Evolutionary conservation across 2,329 filamentous ascomycete genomes (phyloP), one percentile per base, ranked within the genome.

Genomic region (Neofusicoccum ribis): DNA sequence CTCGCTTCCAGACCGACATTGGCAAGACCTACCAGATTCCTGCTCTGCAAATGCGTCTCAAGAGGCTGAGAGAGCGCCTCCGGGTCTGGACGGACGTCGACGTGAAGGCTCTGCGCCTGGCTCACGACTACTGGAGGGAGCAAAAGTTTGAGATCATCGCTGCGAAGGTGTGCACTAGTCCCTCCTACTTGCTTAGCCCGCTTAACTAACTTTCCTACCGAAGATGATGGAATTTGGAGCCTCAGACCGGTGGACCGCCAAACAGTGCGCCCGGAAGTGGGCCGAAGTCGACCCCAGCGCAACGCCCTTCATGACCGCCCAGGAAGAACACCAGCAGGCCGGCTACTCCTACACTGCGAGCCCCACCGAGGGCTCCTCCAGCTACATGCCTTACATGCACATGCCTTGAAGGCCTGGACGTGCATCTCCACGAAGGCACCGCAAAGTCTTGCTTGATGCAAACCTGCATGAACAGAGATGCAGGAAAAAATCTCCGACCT

Each of bases 81-180:
- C 79, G 83, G 23, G 75, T 80, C 1, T 85, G 83, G 83, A 81
- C 79, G 23, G 82, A 84, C n/a, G 72, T 74, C 17, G 83, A 85
- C 65, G 71, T 84, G 49, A 75, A 79, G 66, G 83, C 83, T 12
- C 74, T 85, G 36, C 79, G 78, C 63, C 75, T 79, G 71, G 83
- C 83, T 37, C 78, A 83, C 69, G 82, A 85, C 68, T 83, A 83
- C 71, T 85, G 82, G 82, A 79, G 79, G 61, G 81, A 81, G 69
- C 79, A 77, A 73, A 84, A 84, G 70, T 85, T 83, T 72, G 82
- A 85, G 52, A 84, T 85, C 67, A 83, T 85, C 67, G 75, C 78
- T 61, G 75, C 78, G 62, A 84, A 84, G 77, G 83, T 84, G 27
- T 27, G 49, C 46, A 44, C 56, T 7, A 9, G n/a, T 31, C 11